Evolutionary conservation across 1,139 yeast genomes (phyloP).

Genomic region (Suhomyces yuchorum): DNA sequence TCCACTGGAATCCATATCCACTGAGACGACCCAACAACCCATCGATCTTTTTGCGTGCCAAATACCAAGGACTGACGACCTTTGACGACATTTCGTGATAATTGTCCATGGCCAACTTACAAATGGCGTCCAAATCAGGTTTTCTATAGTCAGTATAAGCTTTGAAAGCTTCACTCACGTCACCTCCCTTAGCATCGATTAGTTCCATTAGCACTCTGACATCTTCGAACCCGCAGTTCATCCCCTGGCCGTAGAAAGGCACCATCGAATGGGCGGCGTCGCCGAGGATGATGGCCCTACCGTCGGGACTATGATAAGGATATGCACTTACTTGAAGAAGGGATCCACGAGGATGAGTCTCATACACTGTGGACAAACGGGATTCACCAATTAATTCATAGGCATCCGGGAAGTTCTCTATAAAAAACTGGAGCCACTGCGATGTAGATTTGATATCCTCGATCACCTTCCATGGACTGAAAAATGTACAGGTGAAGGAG

Average conservation of each 20-base stretch:
- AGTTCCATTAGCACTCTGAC: constrained; percentile 65
- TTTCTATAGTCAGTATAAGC: constrained; percentile 60
- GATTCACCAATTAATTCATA: constrained; percentile 63
- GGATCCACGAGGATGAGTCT: constrained; percentile 71
- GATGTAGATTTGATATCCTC: constrained; percentile 50
- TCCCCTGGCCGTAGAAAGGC: constrained; percentile 95
- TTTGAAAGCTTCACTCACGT: constrained; percentile 54
- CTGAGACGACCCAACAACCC: constrained; percentile 56
- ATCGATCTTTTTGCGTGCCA: constrained; percentile 70
- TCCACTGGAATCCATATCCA: constrained; percentile 60
- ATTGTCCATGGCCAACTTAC: constrained; percentile 77
- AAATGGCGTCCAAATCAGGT: constrained; percentile 71
- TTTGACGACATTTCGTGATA: constrained; percentile 87
- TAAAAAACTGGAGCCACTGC: constrained; percentile 57
- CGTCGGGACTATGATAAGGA: constrained; percentile 68
- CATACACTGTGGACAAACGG: constrained; percentile 52
- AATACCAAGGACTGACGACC: constrained; percentile 66
- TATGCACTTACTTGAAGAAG: constrained; percentile 66
- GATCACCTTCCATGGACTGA: constrained; percentile 75
- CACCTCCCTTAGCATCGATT: constrained; percentile 46
- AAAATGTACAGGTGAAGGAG: constrained; percentile 86
- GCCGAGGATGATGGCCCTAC: constrained; percentile 71
- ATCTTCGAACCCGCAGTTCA: constrained; percentile 96
- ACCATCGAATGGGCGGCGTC: constrained; percentile 98
- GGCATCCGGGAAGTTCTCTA: constrained; percentile 72